Evolutionary conservation across 225 moss, liverwort and hornwort genomes (phyloP), one percentile per base, ranked within the genome.

Genomic region (Sphagnum contortum): DNA sequence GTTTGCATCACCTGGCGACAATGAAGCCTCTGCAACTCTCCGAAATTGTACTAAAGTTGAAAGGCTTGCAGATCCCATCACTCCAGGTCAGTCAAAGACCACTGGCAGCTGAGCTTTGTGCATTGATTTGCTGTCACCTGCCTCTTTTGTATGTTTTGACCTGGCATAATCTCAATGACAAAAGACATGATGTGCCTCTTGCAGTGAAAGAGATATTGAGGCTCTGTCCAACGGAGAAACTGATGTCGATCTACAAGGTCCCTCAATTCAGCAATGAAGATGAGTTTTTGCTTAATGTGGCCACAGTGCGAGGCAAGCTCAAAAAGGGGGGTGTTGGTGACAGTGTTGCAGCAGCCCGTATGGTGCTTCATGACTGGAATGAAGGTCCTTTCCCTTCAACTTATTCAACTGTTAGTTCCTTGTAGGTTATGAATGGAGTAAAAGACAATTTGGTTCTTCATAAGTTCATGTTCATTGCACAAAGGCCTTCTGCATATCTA

Each of bases 341-440:
- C 67, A 74, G 69, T 60, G 69, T 76, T 48, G 79, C 87, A 66
- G 88, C 91, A 29, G 85, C 94, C 44, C 87, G 91, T 47, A 71
- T 81, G 63, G 83, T 94, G 45, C 82, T 94, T 56, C 85, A 84
- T 58, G 87, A 91, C 55, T 94, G 94, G 94, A 94, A 94, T 71
- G 85, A 87, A 80, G 94, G 94, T 91, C 66, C 65, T 55, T 9
- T 64, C 52, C 0, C 45, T 48, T 5, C 2, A 50, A 13, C 9
- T 44, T 50, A 29, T 3, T 66, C 58, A 2, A 44, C 29, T 29
- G 29, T 29, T 29, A 29, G 29, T 29, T 29, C 29, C 29, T 29
- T 29, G 29, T 29, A 29, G 29, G 29, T 29, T 29, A 29, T 29
- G 29, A 29, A 29, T 29, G 29, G 29, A 29, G 29, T 29, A 29